Percentiles rank a stretch among this genome's conserved stretches.
phyloP scores from a whole-genome alignment of 2,329 filamentous ascomycete species.

The Fusarium sp. region DNA sequence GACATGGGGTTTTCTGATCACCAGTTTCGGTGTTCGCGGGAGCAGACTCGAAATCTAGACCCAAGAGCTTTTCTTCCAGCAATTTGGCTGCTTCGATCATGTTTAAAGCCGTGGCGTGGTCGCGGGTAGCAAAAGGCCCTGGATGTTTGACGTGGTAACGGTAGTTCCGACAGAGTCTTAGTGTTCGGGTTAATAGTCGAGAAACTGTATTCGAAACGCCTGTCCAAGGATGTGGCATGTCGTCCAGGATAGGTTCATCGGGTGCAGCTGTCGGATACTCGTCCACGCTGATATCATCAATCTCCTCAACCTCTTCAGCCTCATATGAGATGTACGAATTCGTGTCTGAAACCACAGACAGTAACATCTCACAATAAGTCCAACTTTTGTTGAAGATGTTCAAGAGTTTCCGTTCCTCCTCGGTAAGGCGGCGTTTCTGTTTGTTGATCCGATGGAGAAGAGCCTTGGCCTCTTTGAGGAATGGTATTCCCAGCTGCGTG shows the following conservation, averaged over 20 bases:
- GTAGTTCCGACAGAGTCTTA: constrained; percentile 54
- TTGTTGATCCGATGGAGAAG: constrained; percentile 46
- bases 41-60: constrained; percentile 44
- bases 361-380: constrained; percentile 56
- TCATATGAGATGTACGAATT: constrained; percentile 34
- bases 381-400: constrained; percentile 56
- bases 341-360: constrained; percentile 55
- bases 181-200: constrained; percentile 52
- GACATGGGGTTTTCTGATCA: constrained; percentile 45
- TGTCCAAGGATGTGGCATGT: constrained; percentile 54
- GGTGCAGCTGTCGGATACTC: constrained; percentile 34
- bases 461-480: constrained; percentile 48
- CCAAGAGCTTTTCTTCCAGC: constrained; percentile 52
- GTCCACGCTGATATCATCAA: constrained; percentile 26
- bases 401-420: constrained; percentile 48
- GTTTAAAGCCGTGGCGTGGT: constrained; percentile 33
- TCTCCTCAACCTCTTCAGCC: constrained; percentile 8
- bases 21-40: constrained; percentile 45
- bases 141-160: constrained; percentile 46
- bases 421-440: constrained; percentile 27
- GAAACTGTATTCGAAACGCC: constrained; percentile 53
- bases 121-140: constrained; percentile 21
- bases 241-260: constrained; percentile 27
- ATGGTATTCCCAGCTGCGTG: constrained; percentile 49
- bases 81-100: constrained; percentile 51